These are phyloP conservation scores for Aspergillus sergii DNA, from an alignment of 2,329 filamentous ascomycete genomes.

Conservation along the genomic window DNA sequence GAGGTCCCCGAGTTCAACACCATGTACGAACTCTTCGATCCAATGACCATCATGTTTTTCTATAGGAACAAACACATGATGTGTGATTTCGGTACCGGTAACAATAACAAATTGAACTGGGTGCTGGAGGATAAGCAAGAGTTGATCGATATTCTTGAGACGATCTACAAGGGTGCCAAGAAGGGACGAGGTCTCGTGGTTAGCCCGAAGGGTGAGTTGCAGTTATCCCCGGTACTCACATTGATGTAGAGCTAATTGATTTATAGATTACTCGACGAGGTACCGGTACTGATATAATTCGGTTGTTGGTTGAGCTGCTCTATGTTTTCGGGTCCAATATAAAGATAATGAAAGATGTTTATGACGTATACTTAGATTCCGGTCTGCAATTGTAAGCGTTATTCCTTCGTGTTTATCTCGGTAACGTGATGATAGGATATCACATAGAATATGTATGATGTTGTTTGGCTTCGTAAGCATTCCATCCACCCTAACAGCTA, in stretches of 20 bases:
- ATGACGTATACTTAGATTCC: not conserved
- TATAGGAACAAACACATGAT: constrained; percentile 90
- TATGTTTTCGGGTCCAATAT: not conserved
- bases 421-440: not conserved
- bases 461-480: not conserved
- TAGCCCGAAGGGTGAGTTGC: constrained; percentile 75
- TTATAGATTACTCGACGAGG: constrained; percentile 63
- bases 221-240: not conserved
- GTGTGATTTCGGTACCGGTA: constrained; percentile 89
- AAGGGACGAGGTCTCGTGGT: constrained; percentile 96
- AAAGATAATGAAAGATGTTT: not conserved
- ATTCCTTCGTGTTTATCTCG: not conserved
- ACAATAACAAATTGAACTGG: constrained; percentile 99
- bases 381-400: not conserved
- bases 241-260: not conserved
- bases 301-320: not conserved
- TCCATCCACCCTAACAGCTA: not conserved
- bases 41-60: constrained; percentile 77
- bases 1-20: constrained; percentile 90
- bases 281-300: constrained; percentile 61
- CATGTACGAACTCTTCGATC: constrained; percentile 90
- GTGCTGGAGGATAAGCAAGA: constrained; percentile 97
- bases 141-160: constrained; percentile 97
- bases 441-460: not conserved
- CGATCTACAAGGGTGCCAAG: constrained; percentile 96